phyloP scores from a whole-genome alignment of 345 rosid genomes.

The Mangifera indica region DNA sequence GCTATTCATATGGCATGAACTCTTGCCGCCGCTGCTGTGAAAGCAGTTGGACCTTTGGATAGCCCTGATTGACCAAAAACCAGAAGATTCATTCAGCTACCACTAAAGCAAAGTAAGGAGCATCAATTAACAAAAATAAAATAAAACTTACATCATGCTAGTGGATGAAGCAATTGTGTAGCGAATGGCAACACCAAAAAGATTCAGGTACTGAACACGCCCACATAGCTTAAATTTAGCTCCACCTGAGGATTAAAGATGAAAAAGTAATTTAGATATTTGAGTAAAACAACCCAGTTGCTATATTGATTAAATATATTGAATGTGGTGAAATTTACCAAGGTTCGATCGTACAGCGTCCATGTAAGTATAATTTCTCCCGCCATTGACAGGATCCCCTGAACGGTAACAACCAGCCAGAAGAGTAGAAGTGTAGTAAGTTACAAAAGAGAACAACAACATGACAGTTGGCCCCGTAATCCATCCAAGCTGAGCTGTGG shows the following conservation, averaged over 20 bases:
- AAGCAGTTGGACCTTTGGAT: constrained; percentile 59
- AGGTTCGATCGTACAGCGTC: constrained; percentile 49
- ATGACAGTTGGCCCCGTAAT: constrained; percentile 37
- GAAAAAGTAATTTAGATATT: background rate
- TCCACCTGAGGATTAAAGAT: constrained; percentile 30
- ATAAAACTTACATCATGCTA: constrained; percentile 32
- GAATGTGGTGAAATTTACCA: constrained; percentile 8
- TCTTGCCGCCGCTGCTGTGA: constrained; percentile 36
- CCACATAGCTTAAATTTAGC: constrained; percentile 45
- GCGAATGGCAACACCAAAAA: constrained; percentile 53
- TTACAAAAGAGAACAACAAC: constrained; percentile 37
- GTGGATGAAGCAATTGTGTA: constrained; percentile 57
- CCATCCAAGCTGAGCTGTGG: constrained; percentile 48
- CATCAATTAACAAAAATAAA: background rate
- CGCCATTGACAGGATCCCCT: constrained; percentile 41
- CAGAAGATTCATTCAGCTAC: background rate
- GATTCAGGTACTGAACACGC: constrained; percentile 42
- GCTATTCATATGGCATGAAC: constrained; percentile 52
- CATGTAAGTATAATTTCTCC: constrained; percentile 56
- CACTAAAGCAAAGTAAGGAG: background rate
- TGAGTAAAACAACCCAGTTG: constrained; percentile 9
- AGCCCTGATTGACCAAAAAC: constrained; percentile 49
- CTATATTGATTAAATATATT: background rate
- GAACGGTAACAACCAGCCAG: constrained; percentile 54
- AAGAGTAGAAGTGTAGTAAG: constrained; percentile 45